These are phyloP conservation scores for Glomus cerebriforme DNA, from an alignment of 192 early-diverging fungal species.

Conservation along the genomic window DNA sequence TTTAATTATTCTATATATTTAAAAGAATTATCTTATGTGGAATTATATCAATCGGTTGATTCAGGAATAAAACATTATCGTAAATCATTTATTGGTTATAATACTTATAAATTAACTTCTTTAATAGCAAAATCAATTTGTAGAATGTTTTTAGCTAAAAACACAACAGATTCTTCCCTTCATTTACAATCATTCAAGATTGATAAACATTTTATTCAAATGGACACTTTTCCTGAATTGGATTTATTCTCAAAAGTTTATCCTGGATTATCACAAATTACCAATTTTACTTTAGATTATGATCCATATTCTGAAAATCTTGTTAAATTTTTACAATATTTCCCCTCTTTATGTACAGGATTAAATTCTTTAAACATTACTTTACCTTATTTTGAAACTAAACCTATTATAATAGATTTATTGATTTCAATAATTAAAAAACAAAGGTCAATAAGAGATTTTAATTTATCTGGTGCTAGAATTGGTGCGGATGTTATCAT, in stretches of 20 bases:
- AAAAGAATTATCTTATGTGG: neutral
- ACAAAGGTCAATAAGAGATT: neutral
- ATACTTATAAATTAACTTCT: neutral
- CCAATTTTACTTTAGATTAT: neutral
- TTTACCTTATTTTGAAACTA: neutral
- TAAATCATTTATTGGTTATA: neutral
- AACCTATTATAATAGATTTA: neutral
- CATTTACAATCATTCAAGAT: neutral
- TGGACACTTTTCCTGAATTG: neutral
- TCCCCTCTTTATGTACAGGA: neutral
- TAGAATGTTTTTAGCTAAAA: neutral
- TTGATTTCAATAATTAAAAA: neutral
- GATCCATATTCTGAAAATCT: neutral
- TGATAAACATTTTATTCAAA: neutral
- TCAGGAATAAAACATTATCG: neutral
- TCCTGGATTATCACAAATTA: neutral
- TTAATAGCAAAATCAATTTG: neutral
- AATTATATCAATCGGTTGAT: neutral
- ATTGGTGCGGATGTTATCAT: neutral
- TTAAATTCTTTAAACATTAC: neutral
- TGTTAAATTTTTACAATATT: neutral
- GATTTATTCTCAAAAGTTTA: neutral
- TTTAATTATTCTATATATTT: conserved; percentile 5
- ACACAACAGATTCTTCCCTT: neutral
- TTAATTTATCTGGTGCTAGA: neutral